phyloP scores from a whole-genome alignment of 352 stramenopile species.

The Globisporangium middletonii region DNA sequence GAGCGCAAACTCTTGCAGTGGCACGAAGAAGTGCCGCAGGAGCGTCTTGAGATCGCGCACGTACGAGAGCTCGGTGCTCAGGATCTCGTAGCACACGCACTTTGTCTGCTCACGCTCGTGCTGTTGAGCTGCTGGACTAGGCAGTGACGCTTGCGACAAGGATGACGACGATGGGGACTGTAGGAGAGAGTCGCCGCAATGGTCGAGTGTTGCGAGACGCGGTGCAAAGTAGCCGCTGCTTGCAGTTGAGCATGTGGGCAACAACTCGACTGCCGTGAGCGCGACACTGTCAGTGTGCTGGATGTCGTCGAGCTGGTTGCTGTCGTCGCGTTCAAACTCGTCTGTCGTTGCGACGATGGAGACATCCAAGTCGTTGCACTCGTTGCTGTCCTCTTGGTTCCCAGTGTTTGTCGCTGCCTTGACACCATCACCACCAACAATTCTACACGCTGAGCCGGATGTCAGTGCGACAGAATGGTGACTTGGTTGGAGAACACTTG shows the following conservation, averaged over 20 bases:
- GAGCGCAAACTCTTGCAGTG: slow-evolving; percentile 21
- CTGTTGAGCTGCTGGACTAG: not conserved
- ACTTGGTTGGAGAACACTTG: no score
- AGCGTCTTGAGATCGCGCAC: slow-evolving; percentile 20
- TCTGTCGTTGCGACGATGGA: not conserved
- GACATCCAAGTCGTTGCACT: not conserved
- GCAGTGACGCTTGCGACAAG: not conserved
- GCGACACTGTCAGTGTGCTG: not conserved
- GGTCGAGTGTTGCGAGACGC: no score
- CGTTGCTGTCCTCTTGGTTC: not conserved
- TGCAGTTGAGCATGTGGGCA: no score
- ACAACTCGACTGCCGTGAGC: no score
- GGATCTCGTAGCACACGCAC: slow-evolving; percentile 26
- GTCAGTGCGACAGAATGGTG: no score
- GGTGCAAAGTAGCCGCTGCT: no score
- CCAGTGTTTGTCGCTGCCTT: not conserved
- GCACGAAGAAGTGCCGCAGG: slow-evolving; percentile 26
- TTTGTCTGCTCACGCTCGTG: slow-evolving; percentile 7
- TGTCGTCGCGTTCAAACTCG: not conserved
- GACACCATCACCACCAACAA: no score
- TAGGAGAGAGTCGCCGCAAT: no score
- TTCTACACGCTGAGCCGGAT: no score
- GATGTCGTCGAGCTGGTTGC: not conserved
- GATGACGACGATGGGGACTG: not conserved
- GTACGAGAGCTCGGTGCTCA: slow-evolving; percentile 24